Base-by-base conservation (phyloP, 805 yeast genomes). In the Yamadazyma sp. region DNA sequence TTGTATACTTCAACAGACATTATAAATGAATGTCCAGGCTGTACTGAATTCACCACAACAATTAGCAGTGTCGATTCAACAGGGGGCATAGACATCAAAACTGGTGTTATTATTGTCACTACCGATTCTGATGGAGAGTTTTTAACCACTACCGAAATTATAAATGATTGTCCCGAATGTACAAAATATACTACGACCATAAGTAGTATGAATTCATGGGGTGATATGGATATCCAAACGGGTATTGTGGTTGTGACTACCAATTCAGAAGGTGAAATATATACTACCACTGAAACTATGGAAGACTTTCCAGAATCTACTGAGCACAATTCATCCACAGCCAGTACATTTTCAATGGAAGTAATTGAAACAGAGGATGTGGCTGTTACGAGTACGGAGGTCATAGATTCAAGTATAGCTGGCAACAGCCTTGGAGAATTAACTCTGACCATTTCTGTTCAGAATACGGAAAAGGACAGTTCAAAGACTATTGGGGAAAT, bases 41-140 rank as follows among this genome's bases (percentile, higher is more conserved):
- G 45, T 36, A 40, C 47, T 16, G 42, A 35, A 1, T 42, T 35
- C 40, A 42, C 44, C 20, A 33, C 47, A 13, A 23, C 42, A 4
- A 31, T 35, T 28, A 36, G 7, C 10, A 29, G 25, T 9, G 10
- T 45, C 9, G 31, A 32, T 20, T 14, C 43, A 1, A 18, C 24
- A 23, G 47, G 44, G 19, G 19, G 17, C 12, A 24, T 35, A n/a
- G 13, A 31, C 8, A 38, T 47, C 22, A 29, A 23, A 23, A 26
- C 42, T 12, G 46, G 35, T 13, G 38, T 23, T 4, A 39, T 44
- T 22, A 36, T 42, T 31, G 40, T 45, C 5, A 37, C 46, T 14
- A 36, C 45, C 11, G 38, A 43, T 26, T 18, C 38, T 11, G 33
- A 23, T 22, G 43, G 40, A 17, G 18, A 23, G 5, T 27, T 31